Evolutionary conservation across 306 rosid genomes (phyloP).

Genomic region (Cucurbita moschata): DNA sequence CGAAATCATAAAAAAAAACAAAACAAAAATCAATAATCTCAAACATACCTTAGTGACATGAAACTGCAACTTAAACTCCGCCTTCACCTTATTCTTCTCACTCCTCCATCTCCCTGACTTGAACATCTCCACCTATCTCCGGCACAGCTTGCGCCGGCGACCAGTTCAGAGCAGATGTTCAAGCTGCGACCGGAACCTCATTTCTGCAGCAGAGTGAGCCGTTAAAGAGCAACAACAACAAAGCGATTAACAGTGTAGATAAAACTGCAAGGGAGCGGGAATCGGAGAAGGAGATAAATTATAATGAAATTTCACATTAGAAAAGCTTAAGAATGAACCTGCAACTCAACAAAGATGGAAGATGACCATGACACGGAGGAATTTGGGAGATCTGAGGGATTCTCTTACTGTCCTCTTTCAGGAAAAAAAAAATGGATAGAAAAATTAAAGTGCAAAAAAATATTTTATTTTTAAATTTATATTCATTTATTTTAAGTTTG

Average conservation of each 20-base stretch:
- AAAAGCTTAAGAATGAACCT: not conserved
- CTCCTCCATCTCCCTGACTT: constrained; percentile 81
- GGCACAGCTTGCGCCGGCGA: constrained; percentile 6
- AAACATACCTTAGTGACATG: constrained; percentile 57
- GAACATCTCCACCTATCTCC: constrained; percentile 40
- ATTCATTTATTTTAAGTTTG: not conserved
- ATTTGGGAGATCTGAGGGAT: constrained; percentile 1
- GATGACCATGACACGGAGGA: not conserved
- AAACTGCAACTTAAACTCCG: constrained; percentile 66
- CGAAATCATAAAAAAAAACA: not conserved
- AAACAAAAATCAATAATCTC: not conserved
- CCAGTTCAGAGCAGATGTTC: not conserved
- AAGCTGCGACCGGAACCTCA: not conserved
- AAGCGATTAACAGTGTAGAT: not conserved
- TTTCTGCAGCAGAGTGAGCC: not conserved
- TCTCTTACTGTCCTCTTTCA: not conserved
- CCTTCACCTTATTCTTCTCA: constrained; percentile 69
- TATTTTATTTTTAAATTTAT: no score
- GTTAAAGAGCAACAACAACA: not conserved
- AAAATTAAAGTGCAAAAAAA: not conserved
- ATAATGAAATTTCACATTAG: not conserved
- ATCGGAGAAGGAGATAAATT: not conserved
- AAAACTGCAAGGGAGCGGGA: not conserved
- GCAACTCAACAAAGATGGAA: not conserved
- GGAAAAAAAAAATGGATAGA: not conserved